Evolutionary conservation across 1,284 basidiomycete species (phyloP).

Genomic region (Coniferiporia sulphurascens): DNA sequence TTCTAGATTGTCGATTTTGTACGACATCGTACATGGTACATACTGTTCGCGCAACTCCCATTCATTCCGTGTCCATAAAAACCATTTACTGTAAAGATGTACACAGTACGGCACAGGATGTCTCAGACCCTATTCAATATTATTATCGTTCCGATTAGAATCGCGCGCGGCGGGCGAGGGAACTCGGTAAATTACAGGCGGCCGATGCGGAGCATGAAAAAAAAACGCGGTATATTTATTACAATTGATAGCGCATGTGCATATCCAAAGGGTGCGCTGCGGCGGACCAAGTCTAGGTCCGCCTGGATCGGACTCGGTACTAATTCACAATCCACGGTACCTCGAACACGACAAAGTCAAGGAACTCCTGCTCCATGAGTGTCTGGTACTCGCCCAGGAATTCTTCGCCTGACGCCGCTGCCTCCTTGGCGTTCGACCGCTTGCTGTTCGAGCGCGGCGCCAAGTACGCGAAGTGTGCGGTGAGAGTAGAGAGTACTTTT

Average conservation of each 20-base stretch:
- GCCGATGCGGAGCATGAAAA: neutral
- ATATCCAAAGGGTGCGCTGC: neutral
- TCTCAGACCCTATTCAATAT: conserved; percentile 2
- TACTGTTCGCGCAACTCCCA: neutral
- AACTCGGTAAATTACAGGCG: too few relatives aligned
- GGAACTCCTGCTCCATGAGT: conserved; percentile 90
- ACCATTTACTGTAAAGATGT: conserved; percentile 3
- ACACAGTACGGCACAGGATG: conserved; percentile 5
- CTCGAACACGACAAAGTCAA: conserved; percentile 89
- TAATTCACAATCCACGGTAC: conserved; percentile 72
- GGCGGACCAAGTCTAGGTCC: too few relatives aligned
- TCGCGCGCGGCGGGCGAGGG: too few relatives aligned
- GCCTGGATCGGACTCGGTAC: neutral
- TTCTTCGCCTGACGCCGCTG: conserved; percentile 47
- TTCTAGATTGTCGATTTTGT: conserved; percentile 4
- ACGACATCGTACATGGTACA: neutral
- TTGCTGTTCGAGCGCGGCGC: conserved; percentile 53
- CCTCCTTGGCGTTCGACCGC: conserved; percentile 41
- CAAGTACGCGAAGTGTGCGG: conserved; percentile 79
- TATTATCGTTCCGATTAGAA: neutral
- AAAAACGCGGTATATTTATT: neutral
- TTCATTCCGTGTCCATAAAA: neutral
- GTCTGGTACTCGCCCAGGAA: conserved; percentile 86
- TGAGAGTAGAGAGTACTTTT: conserved; percentile 73
- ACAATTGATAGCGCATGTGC: neutral